phyloP scores from a whole-genome alignment of 352 stramenopile species.

The Elongisporangium anandrum region DNA sequence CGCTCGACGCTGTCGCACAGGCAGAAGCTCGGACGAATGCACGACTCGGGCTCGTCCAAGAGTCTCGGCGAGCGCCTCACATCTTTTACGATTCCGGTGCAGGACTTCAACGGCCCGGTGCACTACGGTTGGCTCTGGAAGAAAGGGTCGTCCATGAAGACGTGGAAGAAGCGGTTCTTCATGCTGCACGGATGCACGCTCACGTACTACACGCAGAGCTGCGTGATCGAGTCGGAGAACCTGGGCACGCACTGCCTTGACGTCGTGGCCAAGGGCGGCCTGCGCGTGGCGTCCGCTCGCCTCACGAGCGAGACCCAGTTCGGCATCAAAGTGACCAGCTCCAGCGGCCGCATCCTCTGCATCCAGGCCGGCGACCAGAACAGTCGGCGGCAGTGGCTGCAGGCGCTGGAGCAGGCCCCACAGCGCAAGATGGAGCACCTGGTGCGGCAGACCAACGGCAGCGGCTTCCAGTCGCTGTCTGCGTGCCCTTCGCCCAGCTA shows the following conservation, averaged over 20 bases:
- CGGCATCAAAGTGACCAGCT: conserved; percentile 55
- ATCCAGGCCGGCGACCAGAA: conserved; percentile 49
- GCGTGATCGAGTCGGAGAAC: conserved; percentile 53
- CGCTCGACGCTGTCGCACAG: neutral
- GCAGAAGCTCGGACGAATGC: neutral
- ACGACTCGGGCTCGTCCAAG: conserved; percentile 6
- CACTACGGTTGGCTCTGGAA: conserved; percentile 82
- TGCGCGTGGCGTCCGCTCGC: conserved; percentile 42
- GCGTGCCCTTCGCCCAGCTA: conserved; percentile 10
- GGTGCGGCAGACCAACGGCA: conserved; percentile 36
- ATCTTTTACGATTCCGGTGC: conserved; percentile 60
- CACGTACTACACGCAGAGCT: conserved; percentile 71
- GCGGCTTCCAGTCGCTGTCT: conserved; percentile 29
- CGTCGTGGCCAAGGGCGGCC: conserved; percentile 41
- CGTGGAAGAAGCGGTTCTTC: conserved; percentile 81
- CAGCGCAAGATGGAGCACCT: conserved; percentile 20
- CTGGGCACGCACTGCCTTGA: conserved; percentile 59
- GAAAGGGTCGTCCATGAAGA: conserved; percentile 66
- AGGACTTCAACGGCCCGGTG: conserved; percentile 47
- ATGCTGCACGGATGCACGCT: conserved; percentile 56
- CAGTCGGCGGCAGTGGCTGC: conserved; percentile 43
- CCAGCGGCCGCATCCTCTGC: conserved; percentile 50
- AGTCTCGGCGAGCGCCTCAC: conserved; percentile 51
- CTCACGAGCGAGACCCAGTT: conserved; percentile 48
- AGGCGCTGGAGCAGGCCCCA: conserved; percentile 46